Conservation (phyloP, 2,329 filamentous ascomycete genomes). For the Emergomyces orientalis region DNA sequence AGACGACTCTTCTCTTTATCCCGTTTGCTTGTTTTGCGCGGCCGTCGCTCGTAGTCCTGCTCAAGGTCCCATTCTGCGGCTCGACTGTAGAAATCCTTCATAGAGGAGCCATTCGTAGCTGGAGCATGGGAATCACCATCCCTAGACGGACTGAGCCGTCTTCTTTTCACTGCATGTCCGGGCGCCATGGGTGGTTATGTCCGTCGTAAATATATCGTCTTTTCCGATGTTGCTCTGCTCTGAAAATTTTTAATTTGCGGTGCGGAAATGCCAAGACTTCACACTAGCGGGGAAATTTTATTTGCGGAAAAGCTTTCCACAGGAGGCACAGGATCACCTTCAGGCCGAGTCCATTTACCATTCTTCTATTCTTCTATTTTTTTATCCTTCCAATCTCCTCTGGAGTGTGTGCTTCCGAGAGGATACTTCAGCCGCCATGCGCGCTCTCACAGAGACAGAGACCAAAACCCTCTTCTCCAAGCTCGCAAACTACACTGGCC, state of each 20-base stretch:
- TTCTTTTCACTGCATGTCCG: slow-evolving; percentile 41
- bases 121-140: slow-evolving; percentile 23
- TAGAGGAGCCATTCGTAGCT: slow-evolving; percentile 21
- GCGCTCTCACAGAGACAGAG: slow-evolving; percentile 61
- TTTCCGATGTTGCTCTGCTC: neutral
- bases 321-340: neutral
- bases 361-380: neutral
- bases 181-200: slow-evolving; percentile 34
- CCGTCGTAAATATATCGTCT: neutral
- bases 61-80: slow-evolving; percentile 83
- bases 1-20: slow-evolving; percentile 64
- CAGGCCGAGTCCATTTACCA: neutral
- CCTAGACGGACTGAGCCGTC: slow-evolving; percentile 41
- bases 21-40: slow-evolving; percentile 67
- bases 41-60: slow-evolving; percentile 76
- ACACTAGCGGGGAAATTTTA: slow-evolving; percentile 18
- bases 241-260: neutral
- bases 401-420: neutral
- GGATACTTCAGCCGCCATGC: slow-evolving; percentile 47
- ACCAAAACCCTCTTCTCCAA: slow-evolving; percentile 73
- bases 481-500: slow-evolving; percentile 86
- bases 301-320: slow-evolving; percentile 18
- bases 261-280: slow-evolving; percentile 23
- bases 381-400: neutral
- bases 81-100: slow-evolving; percentile 57